Base-by-base conservation (phyloP, 805 yeast species). In the Yamadazyma sp. region DNA sequence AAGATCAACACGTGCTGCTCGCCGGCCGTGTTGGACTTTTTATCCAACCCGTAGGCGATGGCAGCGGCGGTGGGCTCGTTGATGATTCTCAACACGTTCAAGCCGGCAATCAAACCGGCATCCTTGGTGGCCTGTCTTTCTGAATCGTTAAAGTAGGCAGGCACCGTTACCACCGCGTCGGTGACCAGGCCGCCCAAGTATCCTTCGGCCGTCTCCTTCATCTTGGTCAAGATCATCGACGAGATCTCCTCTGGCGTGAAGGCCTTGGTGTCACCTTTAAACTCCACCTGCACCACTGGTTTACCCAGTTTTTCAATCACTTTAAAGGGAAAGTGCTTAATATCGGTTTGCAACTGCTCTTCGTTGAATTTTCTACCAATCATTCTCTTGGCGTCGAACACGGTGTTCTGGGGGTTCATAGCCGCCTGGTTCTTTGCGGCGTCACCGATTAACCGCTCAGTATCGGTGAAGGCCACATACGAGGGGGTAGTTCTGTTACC, bases 351-450 rank as follows among this genome's bases (percentile, higher is more conserved):
- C 40, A 89, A 93, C 55, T 82, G 91, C 32, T 81, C 75, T 57
- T 90, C 96, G 49, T 69, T 65, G 57, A 82, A 86, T 60, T 64
- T 86, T 78, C 72, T 80, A 53, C 95, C 95, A 61, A 90, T 90
- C 62, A 90, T 78, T 73, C 97, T 84, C 76, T 90, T 90, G 57
- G 95, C 95, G 58, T 90, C 97, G 57, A 90, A 90, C 45, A 90
- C 90, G 30, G 97, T 90, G 77, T 90, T 90, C 44, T 71, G 52
- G 37, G 97, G 97, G 73, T 91, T 91, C 82, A 90, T 85, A 50
- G 97, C 96, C 40, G 96, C 96, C 73, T 91, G 97, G 70, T 91
- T 90, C 81, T 91, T 91, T 45, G 97, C 98, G 53, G 97, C 95
- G 70, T 89, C 96, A 67, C 96, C 96, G 54, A 89, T 89, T 57